Percentiles rank a stretch among this genome's conserved stretches.
These are phyloP conservation scores for Toxoplasma gondii DNA, from an alignment of 169 alveolate species.

Conservation along the genomic window DNA sequence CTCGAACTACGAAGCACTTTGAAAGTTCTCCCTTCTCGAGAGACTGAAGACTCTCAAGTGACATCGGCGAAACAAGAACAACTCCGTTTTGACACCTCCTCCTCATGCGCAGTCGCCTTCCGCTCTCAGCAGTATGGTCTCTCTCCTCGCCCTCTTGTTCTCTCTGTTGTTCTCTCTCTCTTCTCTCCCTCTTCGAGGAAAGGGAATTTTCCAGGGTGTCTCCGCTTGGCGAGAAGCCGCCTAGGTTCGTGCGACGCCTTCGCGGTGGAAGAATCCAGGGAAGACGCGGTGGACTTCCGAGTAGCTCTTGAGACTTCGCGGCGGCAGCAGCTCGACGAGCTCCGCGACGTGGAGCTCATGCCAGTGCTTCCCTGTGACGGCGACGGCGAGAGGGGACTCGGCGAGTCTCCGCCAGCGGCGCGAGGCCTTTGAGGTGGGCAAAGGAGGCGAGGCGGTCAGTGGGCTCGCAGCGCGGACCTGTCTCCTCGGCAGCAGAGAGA, in stretches of 20 bases:
- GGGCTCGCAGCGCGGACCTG: background rate
- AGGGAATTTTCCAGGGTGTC: too few species aligned
- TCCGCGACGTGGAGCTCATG: background rate
- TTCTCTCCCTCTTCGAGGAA: too few species aligned
- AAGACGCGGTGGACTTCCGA: background rate
- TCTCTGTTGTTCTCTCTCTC: too few species aligned
- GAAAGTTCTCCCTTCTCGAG: too few species aligned
- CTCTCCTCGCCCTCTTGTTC: too few species aligned
- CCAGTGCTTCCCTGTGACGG: constrained; percentile 15
- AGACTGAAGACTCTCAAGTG: too few species aligned
- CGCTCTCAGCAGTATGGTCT: too few species aligned
- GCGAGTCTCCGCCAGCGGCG: background rate
- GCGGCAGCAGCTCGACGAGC: background rate
- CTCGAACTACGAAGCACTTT: too few species aligned
- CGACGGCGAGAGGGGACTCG: background rate
- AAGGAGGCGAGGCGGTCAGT: background rate
- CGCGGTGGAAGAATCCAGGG: constrained; percentile 1
- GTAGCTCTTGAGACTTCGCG: background rate
- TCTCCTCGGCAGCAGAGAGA: background rate
- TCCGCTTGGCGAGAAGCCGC: too few species aligned
- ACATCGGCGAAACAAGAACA: too few species aligned
- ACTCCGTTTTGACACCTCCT: too few species aligned
- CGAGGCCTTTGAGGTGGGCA: background rate
- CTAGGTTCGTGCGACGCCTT: background rate
- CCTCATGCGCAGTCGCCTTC: too few species aligned